A percentile compares a stretch with the other conserved stretches of the same genome.
These are phyloP conservation scores for Dothidotthia symphoricarpi DNA, from an alignment of 2,329 filamentous ascomycete genomes.

Conservation along the genomic window DNA sequence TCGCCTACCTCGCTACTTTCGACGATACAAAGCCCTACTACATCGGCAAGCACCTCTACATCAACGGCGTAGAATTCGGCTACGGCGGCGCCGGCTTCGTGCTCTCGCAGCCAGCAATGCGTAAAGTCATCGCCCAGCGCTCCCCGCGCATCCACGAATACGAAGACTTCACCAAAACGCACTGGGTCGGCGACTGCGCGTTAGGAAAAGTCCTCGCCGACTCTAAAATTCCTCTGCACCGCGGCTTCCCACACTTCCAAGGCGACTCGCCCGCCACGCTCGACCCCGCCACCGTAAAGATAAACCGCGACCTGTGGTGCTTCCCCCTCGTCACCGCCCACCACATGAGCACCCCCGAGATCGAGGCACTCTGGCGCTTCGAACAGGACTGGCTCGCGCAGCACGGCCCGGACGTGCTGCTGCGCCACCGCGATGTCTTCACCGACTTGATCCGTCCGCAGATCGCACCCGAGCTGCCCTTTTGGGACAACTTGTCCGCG, in stretches of 20 bases:
- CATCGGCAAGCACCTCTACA: conserved; percentile 46
- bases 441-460: conserved; percentile 35
- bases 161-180: conserved; percentile 37
- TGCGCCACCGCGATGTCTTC: conserved; percentile 42
- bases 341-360: conserved; percentile 39
- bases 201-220: conserved; percentile 41
- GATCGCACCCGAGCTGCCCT: conserved; percentile 19
- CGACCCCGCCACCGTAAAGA: conserved; percentile 38
- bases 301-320: conserved; percentile 45
- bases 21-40: conserved; percentile 44
- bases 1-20: conserved; percentile 43
- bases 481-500: conserved; percentile 41
- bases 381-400: conserved; percentile 42
- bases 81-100: conserved; percentile 49
- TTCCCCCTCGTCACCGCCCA: conserved; percentile 45
- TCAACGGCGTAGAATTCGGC: conserved; percentile 46
- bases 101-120: conserved; percentile 44
- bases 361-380: conserved; percentile 42
- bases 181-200: conserved; percentile 44
- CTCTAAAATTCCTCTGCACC: conserved; percentile 36
- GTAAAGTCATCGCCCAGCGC: conserved; percentile 34
- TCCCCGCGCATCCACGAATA: conserved; percentile 33
- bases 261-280: conserved; percentile 46
- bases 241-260: conserved; percentile 48
- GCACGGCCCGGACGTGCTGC: conserved; percentile 24